phyloP scores from a whole-genome alignment of 2,329 filamentous ascomycete genomes.

The Didymella glomerata region DNA sequence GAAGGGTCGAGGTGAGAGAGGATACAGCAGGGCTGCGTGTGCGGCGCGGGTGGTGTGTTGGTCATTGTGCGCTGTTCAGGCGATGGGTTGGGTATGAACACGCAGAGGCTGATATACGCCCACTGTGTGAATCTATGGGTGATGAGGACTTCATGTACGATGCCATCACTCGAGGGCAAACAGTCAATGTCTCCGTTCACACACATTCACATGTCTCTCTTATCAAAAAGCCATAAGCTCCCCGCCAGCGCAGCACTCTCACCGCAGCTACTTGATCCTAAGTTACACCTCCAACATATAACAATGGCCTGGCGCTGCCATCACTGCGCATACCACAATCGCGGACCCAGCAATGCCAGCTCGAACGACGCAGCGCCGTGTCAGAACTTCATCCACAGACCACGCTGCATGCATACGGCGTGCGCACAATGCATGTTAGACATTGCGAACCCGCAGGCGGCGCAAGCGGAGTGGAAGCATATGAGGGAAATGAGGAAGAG shows the following conservation, averaged over 20 bases:
- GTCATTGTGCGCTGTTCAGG: background rate
- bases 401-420: no score
- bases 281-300: no score
- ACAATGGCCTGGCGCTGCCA: conserved; percentile 19
- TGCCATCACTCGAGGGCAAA: no score
- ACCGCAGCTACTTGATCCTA: no score
- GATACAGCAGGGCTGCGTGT: conserved; percentile 1
- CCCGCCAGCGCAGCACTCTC: no score
- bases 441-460: background rate
- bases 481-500: background rate
- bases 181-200: no score
- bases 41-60: background rate
- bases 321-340: conserved; percentile 10
- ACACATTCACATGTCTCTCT: no score
- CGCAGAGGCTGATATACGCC: no score
- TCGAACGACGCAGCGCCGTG: background rate
- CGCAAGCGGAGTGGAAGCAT: background rate
- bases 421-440: no score
- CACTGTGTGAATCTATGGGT: background rate
- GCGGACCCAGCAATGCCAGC: background rate
- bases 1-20: background rate
- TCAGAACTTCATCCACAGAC: conserved; percentile 2
- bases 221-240: no score
- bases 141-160: no score
- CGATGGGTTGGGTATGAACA: no score